Base-by-base conservation (phyloP, 495 filamentous ascomycete species). In the Penicillium longicatenatum region DNA sequence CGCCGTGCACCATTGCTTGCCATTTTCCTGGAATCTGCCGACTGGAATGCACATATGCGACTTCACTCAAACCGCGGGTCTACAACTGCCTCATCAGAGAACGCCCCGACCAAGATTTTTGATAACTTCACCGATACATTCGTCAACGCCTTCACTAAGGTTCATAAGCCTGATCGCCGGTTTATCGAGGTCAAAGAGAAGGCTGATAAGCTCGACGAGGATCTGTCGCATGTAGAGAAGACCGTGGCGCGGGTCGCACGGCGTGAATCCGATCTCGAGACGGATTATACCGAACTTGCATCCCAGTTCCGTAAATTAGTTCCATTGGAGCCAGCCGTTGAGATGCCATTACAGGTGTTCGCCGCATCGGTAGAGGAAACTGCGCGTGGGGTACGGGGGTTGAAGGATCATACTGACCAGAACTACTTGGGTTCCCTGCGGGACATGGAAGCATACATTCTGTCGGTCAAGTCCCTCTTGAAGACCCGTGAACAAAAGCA, bases 401-500 rank as follows among this genome's bases (percentile, higher is more conserved):
- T 98, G 49, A 91, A 90, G 62, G 94, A 98, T 52, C 88, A 93
- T 69, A 98, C 93, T 3, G 94, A 98, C 70, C 92, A 96, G 62
- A 90, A 96, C 72, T 98, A 98, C 67, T 86, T 98, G 20, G 89
- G 91, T 59, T 90, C 87, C 10, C 79, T 98, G 31, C 83, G 91
- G 17, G 95, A 98, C 70, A 96, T 98, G 92, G 88, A 91, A 57
- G 86, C 91, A 26, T 98, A 98, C 73, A 91, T 90, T 67, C 71
- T 84, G 19, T 86, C 91, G 2, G 73, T 98, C 17, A 95, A 96
- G 72, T 76, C 86, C 30, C 86, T 98, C 3, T 84, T 98, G 66
- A 96, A 96, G 76, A 89, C 89, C 6, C 87, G 94, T 20, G 95
- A 98, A 75, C 92, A 95, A 75, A 98, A 98, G 70, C 94, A 98